Evolutionary conservation across 768 basidiomycete species (phyloP), one percentile per base, ranked within the genome.

Genomic region (Daedalea quercina): DNA sequence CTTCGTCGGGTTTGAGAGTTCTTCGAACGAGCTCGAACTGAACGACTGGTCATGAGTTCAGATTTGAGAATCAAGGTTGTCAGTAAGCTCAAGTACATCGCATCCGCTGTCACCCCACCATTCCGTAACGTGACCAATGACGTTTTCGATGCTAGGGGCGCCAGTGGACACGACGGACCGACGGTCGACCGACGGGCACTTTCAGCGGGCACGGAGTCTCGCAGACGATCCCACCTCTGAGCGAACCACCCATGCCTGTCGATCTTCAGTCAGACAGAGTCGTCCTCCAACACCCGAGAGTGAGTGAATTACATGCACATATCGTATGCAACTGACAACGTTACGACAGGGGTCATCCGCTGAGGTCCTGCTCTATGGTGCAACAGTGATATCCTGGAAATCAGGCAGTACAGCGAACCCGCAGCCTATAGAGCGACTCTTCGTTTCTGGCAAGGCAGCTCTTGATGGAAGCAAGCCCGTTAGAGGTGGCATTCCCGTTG

Each of bases 371-470:
- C 70, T 86, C 26, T 95, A 87, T 60, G 94, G 94, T 6, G 93
- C 93, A 0, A 90, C 90, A 0, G 76, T 97, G 17, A 78, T 85
- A 41, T 94, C 93, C 0, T 97, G 93, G 93, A 88, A 83, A 66
- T 71, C 80, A 6, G 67, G 72, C 3, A 74, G 74, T 31, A 54
- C 61, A 20, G 57, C 58, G 17, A 44, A 67, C 46, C 58, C 69
- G 7, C 63, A 65, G 19, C 72, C 77, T 0, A 62, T 69, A 35
- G 93, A 95, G 64, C 74, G 87, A 11, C 72, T 96, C 24, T 97
- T 94, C 60, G 73, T 95, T 3, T 92, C 90, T 9, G 76, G 78
- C 11, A 92, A 89, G 65, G 84, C 94, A 1, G 70, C 73, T 8
- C 71, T 93, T 1, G 91, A 95, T 61, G 90, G 89, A 1, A 80